These are phyloP conservation scores for Conoideocrella luteorostrata DNA, from an alignment of 2,329 filamentous ascomycete species.

Conservation along the genomic window DNA sequence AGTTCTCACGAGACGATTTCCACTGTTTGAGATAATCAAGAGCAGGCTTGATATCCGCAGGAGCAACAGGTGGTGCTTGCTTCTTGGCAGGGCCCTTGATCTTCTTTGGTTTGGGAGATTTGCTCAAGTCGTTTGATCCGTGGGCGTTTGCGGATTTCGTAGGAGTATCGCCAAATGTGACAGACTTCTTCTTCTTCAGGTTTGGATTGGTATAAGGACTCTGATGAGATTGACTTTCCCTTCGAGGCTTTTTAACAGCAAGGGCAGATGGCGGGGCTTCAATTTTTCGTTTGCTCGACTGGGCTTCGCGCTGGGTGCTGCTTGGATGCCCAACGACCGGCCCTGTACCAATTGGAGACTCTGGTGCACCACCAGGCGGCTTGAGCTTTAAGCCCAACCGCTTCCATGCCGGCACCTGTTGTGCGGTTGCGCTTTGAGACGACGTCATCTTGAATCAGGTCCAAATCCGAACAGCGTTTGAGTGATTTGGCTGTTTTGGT, in stretches of 20 bases:
- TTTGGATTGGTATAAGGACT: conserved; percentile 19
- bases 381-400: conserved; percentile 59
- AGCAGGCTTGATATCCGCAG: conserved; percentile 51
- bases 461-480: conserved; percentile 9
- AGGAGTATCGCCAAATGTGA: conserved; percentile 40
- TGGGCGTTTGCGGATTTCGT: conserved; percentile 24
- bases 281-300: conserved; percentile 33
- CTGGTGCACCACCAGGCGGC: conserved; percentile 26
- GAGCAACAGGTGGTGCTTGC: conserved; percentile 29
- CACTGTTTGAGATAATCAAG: conserved; percentile 74
- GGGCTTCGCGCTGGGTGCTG: conserved; percentile 24
- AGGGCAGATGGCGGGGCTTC: conserved; percentile 28
- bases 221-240: conserved; percentile 17
- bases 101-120: conserved; percentile 27
- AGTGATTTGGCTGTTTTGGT: not conserved
- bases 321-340: conserved; percentile 32
- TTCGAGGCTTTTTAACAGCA: conserved; percentile 28
- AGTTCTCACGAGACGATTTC: conserved; percentile 60
- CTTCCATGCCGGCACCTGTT: conserved; percentile 53
- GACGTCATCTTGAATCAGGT: conserved; percentile 32
- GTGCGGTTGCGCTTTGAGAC: conserved; percentile 35
- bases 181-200: conserved; percentile 38
- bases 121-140: conserved; percentile 19
- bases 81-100: conserved; percentile 34
- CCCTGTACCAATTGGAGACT: conserved; percentile 21